Conservation (phyloP, 2,329 filamentous ascomycete genomes). For the Penicillium sclerotiorum region DNA sequence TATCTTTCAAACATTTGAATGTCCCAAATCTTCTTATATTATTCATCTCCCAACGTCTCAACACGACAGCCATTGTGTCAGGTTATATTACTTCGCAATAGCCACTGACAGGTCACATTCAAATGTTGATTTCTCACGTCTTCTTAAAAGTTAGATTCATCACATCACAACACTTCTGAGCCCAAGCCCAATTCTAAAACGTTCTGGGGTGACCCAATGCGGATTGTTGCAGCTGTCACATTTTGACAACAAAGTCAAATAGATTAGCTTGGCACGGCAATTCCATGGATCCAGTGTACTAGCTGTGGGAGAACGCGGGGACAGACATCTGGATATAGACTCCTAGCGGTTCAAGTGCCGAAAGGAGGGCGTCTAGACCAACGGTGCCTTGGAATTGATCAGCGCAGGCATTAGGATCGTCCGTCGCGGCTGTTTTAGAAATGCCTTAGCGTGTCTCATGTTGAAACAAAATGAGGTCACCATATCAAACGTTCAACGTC, state of each 20-base stretch:
- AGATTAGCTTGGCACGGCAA: conserved; percentile 10
- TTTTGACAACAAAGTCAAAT: conserved; percentile 15
- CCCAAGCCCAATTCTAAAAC: neutral
- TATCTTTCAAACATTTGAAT: neutral
- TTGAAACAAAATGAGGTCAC: conserved; percentile 12
- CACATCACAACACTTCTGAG: neutral
- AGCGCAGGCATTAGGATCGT: conserved; percentile 16
- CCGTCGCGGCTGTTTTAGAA: conserved; percentile 18
- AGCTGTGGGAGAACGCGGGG: conserved; percentile 8
- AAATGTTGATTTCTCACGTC: no score
- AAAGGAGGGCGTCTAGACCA: conserved; percentile 14
- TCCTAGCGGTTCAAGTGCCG: neutral
- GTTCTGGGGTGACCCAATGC: neutral
- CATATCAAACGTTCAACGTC: neutral
- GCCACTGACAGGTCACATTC: conserved; percentile 8
- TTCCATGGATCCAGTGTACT: conserved; percentile 6
- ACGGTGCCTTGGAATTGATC: conserved; percentile 2
- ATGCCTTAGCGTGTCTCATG: conserved; percentile 14
- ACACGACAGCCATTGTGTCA: no score
- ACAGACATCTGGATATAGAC: neutral
- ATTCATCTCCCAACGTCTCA: no score
- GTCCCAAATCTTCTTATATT: neutral
- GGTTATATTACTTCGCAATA: neutral
- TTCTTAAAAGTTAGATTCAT: conserved; percentile 11
- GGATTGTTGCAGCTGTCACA: conserved; percentile 13